These are phyloP conservation scores for Penicillium chermesinum DNA, from an alignment of 495 filamentous ascomycete genomes.

Conservation along the genomic window DNA sequence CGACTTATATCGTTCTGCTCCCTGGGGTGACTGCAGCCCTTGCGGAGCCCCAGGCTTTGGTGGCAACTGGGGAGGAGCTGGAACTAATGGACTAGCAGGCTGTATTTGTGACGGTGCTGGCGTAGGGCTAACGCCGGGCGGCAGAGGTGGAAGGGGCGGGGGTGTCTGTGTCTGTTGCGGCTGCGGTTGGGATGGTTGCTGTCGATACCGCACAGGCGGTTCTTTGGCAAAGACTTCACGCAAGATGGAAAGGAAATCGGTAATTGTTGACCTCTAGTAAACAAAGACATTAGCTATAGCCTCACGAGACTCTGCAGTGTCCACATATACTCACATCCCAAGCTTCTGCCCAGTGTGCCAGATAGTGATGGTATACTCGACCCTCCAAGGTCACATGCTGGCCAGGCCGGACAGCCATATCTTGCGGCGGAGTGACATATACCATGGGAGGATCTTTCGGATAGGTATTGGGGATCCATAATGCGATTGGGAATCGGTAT, in stretches of 20 bases:
- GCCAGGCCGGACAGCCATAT: constrained; percentile 84
- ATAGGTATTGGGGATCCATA: constrained; percentile 97
- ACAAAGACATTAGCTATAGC: constrained; percentile 4
- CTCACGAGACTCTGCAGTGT: neutral
- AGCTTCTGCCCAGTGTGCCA: constrained; percentile 80
- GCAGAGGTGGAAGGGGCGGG: constrained; percentile 67
- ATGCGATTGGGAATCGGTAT: constrained; percentile 83
- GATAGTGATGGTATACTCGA: constrained; percentile 90
- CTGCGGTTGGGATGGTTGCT: constrained; percentile 37
- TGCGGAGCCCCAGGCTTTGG: constrained; percentile 25
- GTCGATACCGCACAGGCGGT: constrained; percentile 77
- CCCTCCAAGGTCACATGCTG: constrained; percentile 96
- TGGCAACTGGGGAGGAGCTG: constrained; percentile 37
- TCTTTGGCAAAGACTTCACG: constrained; percentile 90
- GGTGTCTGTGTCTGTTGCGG: constrained; percentile 39
- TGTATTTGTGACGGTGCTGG: constrained; percentile 13
- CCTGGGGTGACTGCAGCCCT: constrained; percentile 13
- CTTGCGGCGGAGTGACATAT: constrained; percentile 82
- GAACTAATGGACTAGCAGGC: constrained; percentile 7
- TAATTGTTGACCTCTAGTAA: constrained; percentile 62
- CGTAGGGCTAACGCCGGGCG: constrained; percentile 51
- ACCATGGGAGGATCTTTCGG: constrained; percentile 77
- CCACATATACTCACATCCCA: constrained; percentile 70
- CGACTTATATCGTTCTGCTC: constrained; percentile 26
- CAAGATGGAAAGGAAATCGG: constrained; percentile 76